phyloP scores from a whole-genome alignment of 768 basidiomycete species.

The Roridomyces roridus region DNA sequence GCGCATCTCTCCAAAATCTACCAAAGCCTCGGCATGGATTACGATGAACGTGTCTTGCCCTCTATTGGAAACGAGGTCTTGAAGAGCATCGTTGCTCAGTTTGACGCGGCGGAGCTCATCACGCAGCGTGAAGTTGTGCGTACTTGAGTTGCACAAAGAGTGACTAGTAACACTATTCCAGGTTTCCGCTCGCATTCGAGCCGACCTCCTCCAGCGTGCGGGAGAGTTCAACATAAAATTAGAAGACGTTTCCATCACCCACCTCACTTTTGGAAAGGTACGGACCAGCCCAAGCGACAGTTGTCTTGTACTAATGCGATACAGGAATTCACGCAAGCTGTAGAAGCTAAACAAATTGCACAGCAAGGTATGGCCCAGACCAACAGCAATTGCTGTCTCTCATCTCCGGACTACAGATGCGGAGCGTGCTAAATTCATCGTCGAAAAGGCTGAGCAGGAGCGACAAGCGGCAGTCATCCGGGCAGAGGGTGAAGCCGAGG shows the following conservation, averaged over 20 bases:
- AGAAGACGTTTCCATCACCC: constrained; percentile 97
- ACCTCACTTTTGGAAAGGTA: constrained; percentile 88
- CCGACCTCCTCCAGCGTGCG: constrained; percentile 90
- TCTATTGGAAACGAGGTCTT: constrained; percentile 98
- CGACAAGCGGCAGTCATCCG: constrained; percentile 97
- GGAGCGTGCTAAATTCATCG: constrained; percentile 98
- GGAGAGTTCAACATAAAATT: constrained; percentile 95
- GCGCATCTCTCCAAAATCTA: constrained; percentile 91
- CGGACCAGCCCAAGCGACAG: constrained; percentile 17
- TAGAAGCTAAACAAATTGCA: constrained; percentile 99
- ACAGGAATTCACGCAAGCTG: constrained; percentile 96
- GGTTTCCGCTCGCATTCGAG: constrained; percentile 92
- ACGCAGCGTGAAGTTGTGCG: constrained; percentile 96
- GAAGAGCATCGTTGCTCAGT: constrained; percentile 98
- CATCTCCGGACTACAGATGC: constrained; percentile 65
- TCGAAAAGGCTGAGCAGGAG: constrained; percentile 99
- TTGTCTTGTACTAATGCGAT: constrained; percentile 9
- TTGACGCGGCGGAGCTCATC: constrained; percentile 95
- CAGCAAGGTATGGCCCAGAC: constrained; percentile 77
- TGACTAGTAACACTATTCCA: constrained; percentile 32
- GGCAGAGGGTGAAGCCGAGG: constrained; percentile 98
- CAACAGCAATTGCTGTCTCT: background rate
- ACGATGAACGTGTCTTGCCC: constrained; percentile 96
- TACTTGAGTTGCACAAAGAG: constrained; percentile 21
- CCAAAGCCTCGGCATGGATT: constrained; percentile 92